Base-by-base conservation (phyloP, 2,329 filamentous ascomycete species). In the Raffaelea deltoideospora region DNA sequence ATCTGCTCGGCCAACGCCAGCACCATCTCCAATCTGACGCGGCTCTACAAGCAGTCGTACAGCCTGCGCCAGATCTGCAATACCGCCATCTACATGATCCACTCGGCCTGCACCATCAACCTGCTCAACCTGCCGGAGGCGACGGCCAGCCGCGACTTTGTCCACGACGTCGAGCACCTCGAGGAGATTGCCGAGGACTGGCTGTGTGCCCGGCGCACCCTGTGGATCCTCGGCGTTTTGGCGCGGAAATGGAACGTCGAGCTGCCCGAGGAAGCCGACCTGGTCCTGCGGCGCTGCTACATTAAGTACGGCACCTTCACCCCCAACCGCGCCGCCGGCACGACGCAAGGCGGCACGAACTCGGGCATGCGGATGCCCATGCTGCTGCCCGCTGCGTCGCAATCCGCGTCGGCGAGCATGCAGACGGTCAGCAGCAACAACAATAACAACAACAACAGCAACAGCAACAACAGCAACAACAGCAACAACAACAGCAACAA, bases 131-230 rank as follows among this genome's bases (percentile, higher is more conserved):
- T 96, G 2, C 87, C 87, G 0, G 87, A 95, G 47, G 94, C 90
- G 59, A 88, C 83, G 22, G 85, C 90, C 4, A 79, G 76, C 48
- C 67, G 88, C 47, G 88, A 96, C 54, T 83, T 98, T 30, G 79
- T 83, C 5, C 87, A 95, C 48, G 86, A 88, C 1, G 69, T 94
- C 31, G 88, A 84, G 50, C 84, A 94, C 44, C 70, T 96, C 2
- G 88, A 96, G 54, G 88, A 96, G 51, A 95, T 98, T 48, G 85
- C 84, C 1, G 87, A 95, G 54, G 80, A 86, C 48, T 98, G 90
- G 90, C 72, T 85, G 1, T 90, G 86, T 49, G 88, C 87, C 10
- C 71, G 87, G 37, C 72, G 88, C 13, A 88, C 87, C 0, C 65
- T 96, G 7, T 75, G 76, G 41, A 93, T 96, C 33, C 65, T 98